Evolutionary conservation across 495 filamentous ascomycete species (phyloP), one percentile per base, ranked within the genome.

Genomic region (Penicillium maclennaniae): DNA sequence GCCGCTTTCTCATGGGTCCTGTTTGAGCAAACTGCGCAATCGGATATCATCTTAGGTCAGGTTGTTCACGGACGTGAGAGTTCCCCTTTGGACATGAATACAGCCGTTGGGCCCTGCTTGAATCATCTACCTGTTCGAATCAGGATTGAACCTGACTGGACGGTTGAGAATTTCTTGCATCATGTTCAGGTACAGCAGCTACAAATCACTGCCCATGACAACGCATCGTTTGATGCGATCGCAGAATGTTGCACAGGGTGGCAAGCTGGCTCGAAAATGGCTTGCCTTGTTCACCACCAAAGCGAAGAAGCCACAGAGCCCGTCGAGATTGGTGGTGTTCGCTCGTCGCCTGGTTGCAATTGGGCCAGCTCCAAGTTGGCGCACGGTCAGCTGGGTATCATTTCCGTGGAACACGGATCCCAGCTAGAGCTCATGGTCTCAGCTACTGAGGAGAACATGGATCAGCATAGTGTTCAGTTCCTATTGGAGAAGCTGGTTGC

Each of bases 101-200:
- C 59, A 39, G 72, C 72, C 9, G 51, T 75, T 28, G 75, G 76
- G 0, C 73, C 73, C 3, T 83, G 79, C 53, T 43, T 79, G 20
- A 79, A 79, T 54, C 63, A 75, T 27, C 57, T 81, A 0, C 79
- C 78, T 1, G 68, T 80, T 1, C 67, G 78, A 2, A 67, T 80
- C 19, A 53, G 48, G 4, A 66, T 78, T 27, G 43, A 64, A 16
- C 55, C 56, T 0, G 54, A 59, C n/a, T 68, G 59, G 63, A 76
- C 70, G 0, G 61, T 66, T 5, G 62, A 66, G 6, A 63, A 77
- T 26, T 64, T 80, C 14, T 60, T 80, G 2, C 61, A 53, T 4
- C 65, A 69, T 20, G 60, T 78, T 19, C 79, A 81, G 53, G 59
- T 66, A 3, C 75, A 79, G 49, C 71, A 77, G 39, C 56, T 81